A percentile compares a stretch with the other conserved stretches of the same genome.
Conservation (phyloP, 495 filamentous ascomycete species). For the Pseudomonodictys pantanalensis region DNA sequence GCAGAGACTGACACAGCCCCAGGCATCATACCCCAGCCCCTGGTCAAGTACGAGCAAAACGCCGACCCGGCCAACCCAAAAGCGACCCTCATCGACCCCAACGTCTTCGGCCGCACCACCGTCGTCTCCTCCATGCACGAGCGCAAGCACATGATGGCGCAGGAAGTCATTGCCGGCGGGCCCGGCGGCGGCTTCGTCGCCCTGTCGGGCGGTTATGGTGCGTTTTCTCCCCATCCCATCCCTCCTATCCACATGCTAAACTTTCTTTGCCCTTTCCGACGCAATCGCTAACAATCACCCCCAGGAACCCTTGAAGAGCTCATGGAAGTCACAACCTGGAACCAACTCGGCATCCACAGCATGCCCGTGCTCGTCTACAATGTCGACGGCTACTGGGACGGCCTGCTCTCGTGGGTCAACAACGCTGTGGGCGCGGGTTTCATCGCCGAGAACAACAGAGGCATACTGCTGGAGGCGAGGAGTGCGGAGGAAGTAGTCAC, state of each 20-base stretch:
- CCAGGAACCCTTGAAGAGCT: conserved; percentile 96
- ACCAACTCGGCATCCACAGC: conserved; percentile 90
- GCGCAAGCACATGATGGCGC: conserved; percentile 87
- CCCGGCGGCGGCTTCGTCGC: conserved; percentile 86
- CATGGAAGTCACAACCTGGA: conserved; percentile 96
- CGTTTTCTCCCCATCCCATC: too few species aligned
- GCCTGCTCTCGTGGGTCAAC: conserved; percentile 75
- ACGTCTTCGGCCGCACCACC: conserved; percentile 75
- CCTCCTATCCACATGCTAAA: too few species aligned
- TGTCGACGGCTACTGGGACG: conserved; percentile 87
- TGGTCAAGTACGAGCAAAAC: conserved; percentile 76
- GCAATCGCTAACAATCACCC: too few species aligned
- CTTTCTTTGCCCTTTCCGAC: too few species aligned
- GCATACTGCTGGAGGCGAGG: conserved; percentile 75
- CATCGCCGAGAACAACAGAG: conserved; percentile 61
- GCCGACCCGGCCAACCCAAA: conserved; percentile 45
- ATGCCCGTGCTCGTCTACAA: conserved; percentile 79
- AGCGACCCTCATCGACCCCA: conserved; percentile 55
- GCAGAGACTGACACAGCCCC: too few species aligned
- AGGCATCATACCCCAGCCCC: conserved; percentile 83
- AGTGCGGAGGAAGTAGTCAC: conserved; percentile 67
- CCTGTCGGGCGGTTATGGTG: conserved; percentile 86
- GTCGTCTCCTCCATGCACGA: conserved; percentile 94
- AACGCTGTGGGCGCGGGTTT: conserved; percentile 76
- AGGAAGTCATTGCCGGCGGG: conserved; percentile 75